Conservation (phyloP, 2,329 filamentous ascomycete genomes). For the Exophiala alcalophila region DNA sequence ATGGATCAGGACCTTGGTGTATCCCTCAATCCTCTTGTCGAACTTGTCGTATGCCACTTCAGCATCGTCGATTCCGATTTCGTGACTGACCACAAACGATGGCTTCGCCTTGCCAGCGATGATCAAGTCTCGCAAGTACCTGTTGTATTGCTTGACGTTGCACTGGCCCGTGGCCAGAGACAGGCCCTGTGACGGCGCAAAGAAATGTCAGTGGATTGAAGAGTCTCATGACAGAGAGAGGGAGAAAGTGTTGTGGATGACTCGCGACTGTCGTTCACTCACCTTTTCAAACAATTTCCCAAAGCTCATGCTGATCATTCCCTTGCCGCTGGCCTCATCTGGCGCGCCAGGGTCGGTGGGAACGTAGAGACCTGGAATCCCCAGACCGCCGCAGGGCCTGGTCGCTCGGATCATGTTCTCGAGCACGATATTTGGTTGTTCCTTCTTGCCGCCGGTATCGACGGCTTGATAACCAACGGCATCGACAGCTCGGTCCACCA, state of each 20-base stretch:
- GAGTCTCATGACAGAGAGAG: no score
- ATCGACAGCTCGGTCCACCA: conserved; percentile 64
- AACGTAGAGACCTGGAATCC: conserved; percentile 53
- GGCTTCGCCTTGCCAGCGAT: conserved; percentile 63
- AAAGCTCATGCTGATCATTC: conserved; percentile 62
- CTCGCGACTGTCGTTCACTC: no score
- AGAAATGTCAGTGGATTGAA: no score
- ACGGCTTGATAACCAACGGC: conserved; percentile 66
- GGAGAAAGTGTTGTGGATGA: no score
- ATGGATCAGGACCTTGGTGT: conserved; percentile 66
- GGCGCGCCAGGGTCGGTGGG: conserved; percentile 61
- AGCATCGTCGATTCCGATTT: conserved; percentile 61
- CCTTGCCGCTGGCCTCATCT: conserved; percentile 59
- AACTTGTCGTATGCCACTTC: conserved; percentile 63
- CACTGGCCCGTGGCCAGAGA: conserved; percentile 55
- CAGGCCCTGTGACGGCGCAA: conserved; percentile 15
- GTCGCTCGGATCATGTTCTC: conserved; percentile 64
- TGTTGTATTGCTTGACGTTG: conserved; percentile 67
- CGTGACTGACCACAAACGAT: conserved; percentile 64
- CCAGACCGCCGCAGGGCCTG: conserved; percentile 59
- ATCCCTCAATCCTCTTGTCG: conserved; percentile 63
- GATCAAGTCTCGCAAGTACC: conserved; percentile 64
- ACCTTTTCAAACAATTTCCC: conserved; percentile 68
- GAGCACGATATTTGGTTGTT: conserved; percentile 61
- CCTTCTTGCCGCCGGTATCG: conserved; percentile 53